Conservation (phyloP, 306 rosid species). For the Inga leiocalycina region DNA sequence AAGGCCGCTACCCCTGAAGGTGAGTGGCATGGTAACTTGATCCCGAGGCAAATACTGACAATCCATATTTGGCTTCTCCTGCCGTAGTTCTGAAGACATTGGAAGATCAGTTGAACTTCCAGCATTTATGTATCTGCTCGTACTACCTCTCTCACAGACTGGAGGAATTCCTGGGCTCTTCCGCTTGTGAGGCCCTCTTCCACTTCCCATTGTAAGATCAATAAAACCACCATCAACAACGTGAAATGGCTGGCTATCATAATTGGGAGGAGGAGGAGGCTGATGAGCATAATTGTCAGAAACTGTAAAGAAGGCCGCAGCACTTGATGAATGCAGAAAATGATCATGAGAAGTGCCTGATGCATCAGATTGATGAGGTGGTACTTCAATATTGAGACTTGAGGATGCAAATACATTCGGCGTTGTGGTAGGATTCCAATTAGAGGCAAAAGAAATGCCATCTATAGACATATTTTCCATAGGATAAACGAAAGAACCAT, state of each 20-base stretch:
- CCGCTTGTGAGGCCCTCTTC: conserved; percentile 76
- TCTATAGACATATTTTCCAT: conserved; percentile 61
- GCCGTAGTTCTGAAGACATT: conserved; percentile 59
- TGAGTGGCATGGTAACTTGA: conserved; percentile 52
- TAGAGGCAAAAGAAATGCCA: conserved; percentile 60
- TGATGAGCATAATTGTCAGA: conserved; percentile 58
- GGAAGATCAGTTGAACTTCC: conserved; percentile 74
- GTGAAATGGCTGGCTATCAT: conserved; percentile 67
- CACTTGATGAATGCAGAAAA: conserved; percentile 60
- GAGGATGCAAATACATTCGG: conserved; percentile 68
- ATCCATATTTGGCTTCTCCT: conserved; percentile 67
- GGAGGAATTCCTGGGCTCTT: conserved; percentile 83
- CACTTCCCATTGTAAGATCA: conserved; percentile 77
- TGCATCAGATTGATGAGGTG: conserved; percentile 66
- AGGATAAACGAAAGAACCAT: conserved; percentile 62
- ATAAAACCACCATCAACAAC: conserved; percentile 64
- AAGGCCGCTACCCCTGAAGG: conserved; percentile 63
- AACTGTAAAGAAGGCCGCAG: conserved; percentile 53
- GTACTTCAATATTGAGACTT: conserved; percentile 53
- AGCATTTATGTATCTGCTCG: conserved; percentile 65
- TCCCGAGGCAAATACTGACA: conserved; percentile 76
- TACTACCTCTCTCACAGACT: conserved; percentile 73
- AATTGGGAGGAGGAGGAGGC: conserved; percentile 59
- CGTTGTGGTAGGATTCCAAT: conserved; percentile 60
- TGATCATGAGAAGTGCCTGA: conserved; percentile 69